Conservation (phyloP, 257 asterid genomes). For the Linaria vulgaris region DNA sequence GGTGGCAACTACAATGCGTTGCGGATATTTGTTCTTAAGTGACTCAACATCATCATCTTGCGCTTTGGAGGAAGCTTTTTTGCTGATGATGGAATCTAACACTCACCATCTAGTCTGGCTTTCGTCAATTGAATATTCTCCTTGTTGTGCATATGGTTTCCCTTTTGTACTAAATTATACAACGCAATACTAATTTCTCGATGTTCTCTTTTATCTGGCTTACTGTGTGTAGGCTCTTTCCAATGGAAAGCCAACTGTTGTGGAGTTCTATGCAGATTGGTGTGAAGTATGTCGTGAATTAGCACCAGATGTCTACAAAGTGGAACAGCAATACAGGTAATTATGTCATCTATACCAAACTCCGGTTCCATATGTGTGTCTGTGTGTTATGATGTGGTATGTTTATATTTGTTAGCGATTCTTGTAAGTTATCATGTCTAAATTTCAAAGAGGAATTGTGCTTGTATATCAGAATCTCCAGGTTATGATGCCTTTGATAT, state of each 20-base stretch:
- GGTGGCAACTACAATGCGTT: background rate
- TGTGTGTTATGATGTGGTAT: too few relatives aligned
- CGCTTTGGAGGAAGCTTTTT: background rate
- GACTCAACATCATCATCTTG: background rate
- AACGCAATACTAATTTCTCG: background rate
- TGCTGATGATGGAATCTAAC: background rate
- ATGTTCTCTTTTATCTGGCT: background rate
- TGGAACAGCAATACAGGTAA: slow-evolving; percentile 84
- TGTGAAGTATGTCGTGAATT: slow-evolving; percentile 93
- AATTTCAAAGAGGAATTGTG: too few relatives aligned
- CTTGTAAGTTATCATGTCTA: too few relatives aligned
- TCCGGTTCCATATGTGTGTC: background rate
- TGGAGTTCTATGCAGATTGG: slow-evolving; percentile 94
- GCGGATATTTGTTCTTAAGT: background rate
- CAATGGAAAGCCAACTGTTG: slow-evolving; percentile 1
- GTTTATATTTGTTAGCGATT: too few relatives aligned
- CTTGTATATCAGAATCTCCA: too few relatives aligned
- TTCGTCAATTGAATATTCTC: too few relatives aligned
- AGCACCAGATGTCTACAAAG: slow-evolving; percentile 88
- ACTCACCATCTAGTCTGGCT: background rate
- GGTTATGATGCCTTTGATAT: too few relatives aligned
- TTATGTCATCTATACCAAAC: slow-evolving; percentile 11
- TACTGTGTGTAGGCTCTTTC: background rate
- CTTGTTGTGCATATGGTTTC: too few relatives aligned
- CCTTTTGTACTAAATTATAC: too few relatives aligned